A percentile compares a stretch with the other conserved stretches of the same genome.
Conservation (phyloP, 2,329 filamentous ascomycete species). For the Colletotrichum plurivorum region DNA sequence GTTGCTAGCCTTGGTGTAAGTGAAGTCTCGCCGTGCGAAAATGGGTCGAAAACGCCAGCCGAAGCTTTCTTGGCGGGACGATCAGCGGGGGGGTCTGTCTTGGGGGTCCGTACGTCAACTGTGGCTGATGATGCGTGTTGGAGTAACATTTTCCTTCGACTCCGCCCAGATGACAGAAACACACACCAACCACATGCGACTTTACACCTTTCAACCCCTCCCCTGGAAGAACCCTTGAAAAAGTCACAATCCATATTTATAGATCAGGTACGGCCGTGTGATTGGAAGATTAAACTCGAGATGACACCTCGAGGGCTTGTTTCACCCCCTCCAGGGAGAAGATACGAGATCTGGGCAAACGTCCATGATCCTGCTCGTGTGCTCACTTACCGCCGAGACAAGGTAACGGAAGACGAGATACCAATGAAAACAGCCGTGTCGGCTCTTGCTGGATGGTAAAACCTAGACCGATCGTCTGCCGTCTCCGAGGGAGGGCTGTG, state of each 20-base stretch:
- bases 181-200: not conserved
- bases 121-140: slow-evolving; percentile 30
- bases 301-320: not conserved
- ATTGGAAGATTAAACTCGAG: slow-evolving; percentile 24
- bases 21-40: slow-evolving; percentile 4
- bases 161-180: slow-evolving; percentile 7
- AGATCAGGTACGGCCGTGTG: slow-evolving; percentile 17
- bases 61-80: slow-evolving; percentile 38
- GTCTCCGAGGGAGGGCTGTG: slow-evolving; percentile 29
- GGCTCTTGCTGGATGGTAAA: too few relatives aligned
- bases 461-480: not conserved
- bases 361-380: slow-evolving; percentile 14
- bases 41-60: slow-evolving; percentile 23
- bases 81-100: slow-evolving; percentile 30
- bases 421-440: slow-evolving; percentile 7
- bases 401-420: not conserved
- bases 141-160: slow-evolving; percentile 19
- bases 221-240: slow-evolving; percentile 8
- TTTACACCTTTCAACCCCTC: not conserved
- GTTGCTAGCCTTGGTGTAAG: not conserved
- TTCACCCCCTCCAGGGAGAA: not conserved
- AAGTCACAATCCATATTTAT: slow-evolving; percentile 26
- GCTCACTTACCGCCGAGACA: slow-evolving; percentile 7
- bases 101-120: slow-evolving; percentile 32
- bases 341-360: slow-evolving; percentile 31